Evolutionary conservation across 257 asterid genomes (phyloP).

Genomic region (Coffea canephora): DNA sequence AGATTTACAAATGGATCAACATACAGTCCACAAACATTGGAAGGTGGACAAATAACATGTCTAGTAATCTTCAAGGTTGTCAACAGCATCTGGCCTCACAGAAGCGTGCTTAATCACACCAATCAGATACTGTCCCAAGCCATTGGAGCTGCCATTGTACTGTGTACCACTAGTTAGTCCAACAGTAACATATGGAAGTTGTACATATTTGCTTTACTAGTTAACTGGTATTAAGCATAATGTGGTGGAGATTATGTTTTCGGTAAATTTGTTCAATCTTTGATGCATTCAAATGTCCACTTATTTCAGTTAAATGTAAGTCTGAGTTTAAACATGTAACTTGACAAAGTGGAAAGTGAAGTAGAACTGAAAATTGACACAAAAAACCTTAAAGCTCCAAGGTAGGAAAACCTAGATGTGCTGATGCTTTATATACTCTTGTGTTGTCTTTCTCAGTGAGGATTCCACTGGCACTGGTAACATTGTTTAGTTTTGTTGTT

Average conservation of each 20-base stretch:
- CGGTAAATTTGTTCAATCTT: not conserved
- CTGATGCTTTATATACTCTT: not conserved
- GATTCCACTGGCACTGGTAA: not conserved
- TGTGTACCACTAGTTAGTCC: not conserved
- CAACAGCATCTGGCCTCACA: not conserved
- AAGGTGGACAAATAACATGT: not conserved
- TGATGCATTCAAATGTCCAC: not conserved
- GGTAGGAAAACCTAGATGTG: not conserved
- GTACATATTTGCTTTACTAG: not conserved
- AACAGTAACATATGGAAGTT: not conserved
- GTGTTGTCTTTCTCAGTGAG: not conserved
- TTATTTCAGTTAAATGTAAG: not conserved
- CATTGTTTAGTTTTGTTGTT: not conserved
- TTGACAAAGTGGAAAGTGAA: not conserved
- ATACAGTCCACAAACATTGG: too few relatives aligned
- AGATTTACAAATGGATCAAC: not conserved
- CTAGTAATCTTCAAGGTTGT: not conserved
- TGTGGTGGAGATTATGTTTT: not conserved
- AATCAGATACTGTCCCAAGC: conserved; percentile 12
- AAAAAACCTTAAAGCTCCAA: not conserved
- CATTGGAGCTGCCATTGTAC: not conserved
- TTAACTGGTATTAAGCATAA: not conserved
- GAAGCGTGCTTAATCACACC: not conserved
- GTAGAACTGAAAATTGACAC: not conserved
- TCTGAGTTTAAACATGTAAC: not conserved